These are phyloP conservation scores for Phytomonas sp. DNA, from an alignment of 208 protist species.

Conservation along the genomic window DNA sequence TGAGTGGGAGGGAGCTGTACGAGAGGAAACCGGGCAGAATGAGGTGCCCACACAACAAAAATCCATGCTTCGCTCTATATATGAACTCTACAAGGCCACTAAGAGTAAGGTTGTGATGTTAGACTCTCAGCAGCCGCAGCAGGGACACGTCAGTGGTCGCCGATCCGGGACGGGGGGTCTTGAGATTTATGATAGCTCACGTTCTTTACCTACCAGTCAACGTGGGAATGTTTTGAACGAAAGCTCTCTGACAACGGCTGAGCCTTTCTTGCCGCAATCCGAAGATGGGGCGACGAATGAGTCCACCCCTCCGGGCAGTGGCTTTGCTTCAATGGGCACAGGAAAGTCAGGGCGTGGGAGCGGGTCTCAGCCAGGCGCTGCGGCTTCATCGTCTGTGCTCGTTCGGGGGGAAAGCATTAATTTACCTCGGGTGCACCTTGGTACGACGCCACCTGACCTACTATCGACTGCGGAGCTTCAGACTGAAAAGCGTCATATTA, in stretches of 20 bases:
- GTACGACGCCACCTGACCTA: conserved; percentile 27
- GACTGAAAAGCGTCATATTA: conserved; percentile 62
- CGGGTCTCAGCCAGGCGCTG: neutral
- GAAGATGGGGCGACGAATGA: neutral
- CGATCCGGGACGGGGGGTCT: neutral
- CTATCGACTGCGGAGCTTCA: conserved; percentile 51
- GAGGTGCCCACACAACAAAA: conserved; percentile 67
- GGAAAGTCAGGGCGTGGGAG: neutral
- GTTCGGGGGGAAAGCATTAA: neutral
- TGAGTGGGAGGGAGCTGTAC: conserved; percentile 75
- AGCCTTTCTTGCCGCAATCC: neutral
- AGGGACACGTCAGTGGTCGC: neutral
- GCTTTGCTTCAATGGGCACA: neutral
- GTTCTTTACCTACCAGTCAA: neutral
- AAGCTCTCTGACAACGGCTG: neutral
- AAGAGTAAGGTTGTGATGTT: conserved; percentile 46
- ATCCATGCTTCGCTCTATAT: conserved; percentile 59
- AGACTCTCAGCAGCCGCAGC: conserved; percentile 21
- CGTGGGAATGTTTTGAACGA: neutral
- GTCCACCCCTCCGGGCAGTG: neutral
- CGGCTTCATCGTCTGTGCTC: neutral
- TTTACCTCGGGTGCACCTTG: conserved; percentile 25
- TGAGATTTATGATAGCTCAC: neutral
- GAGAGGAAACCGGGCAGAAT: conserved; percentile 48
- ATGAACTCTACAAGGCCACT: conserved; percentile 74